Conservation (phyloP, 345 rosid species). For the Luvunga scandens region DNA sequence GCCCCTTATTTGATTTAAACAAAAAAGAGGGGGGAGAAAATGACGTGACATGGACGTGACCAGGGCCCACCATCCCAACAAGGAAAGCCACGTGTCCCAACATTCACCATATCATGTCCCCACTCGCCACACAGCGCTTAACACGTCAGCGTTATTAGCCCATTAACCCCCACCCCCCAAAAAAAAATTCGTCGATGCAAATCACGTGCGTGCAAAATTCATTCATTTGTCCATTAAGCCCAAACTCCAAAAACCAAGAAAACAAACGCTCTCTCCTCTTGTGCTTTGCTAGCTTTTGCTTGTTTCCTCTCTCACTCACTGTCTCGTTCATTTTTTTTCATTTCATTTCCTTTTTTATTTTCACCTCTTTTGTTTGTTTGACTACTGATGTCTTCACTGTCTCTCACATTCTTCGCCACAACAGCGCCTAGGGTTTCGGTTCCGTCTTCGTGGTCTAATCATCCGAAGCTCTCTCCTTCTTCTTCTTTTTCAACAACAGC, state of each 20-base stretch:
- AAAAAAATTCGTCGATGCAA: constrained; percentile 8
- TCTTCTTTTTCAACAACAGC: constrained; percentile 3
- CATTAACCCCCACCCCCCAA: too few relatives aligned
- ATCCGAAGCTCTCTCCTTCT: constrained; percentile 22
- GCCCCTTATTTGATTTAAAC: too few relatives aligned
- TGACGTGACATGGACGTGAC: neutral
- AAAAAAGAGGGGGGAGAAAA: neutral
- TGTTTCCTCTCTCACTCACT: neutral
- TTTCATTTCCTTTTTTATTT: neutral
- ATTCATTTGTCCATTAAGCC: neutral
- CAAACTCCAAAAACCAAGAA: neutral
- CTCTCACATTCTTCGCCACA: constrained; percentile 40
- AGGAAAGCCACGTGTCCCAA: constrained; percentile 14
- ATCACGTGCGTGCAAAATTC: constrained; percentile 4
- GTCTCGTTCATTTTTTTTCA: constrained; percentile 19
- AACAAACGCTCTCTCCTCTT: neutral
- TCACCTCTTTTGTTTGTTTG: neutral
- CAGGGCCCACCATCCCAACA: neutral
- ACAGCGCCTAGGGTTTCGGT: constrained; percentile 36
- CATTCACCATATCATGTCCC: neutral
- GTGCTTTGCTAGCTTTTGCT: too few relatives aligned
- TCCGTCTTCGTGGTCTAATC: neutral
- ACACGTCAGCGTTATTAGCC: neutral
- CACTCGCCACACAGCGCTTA: neutral
- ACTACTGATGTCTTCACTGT: constrained; percentile 39